Percentiles rank a stretch among this genome's conserved stretches.
Conservation (phyloP, 148 eudicot species). For the Rhododendron ferrugineum region DNA sequence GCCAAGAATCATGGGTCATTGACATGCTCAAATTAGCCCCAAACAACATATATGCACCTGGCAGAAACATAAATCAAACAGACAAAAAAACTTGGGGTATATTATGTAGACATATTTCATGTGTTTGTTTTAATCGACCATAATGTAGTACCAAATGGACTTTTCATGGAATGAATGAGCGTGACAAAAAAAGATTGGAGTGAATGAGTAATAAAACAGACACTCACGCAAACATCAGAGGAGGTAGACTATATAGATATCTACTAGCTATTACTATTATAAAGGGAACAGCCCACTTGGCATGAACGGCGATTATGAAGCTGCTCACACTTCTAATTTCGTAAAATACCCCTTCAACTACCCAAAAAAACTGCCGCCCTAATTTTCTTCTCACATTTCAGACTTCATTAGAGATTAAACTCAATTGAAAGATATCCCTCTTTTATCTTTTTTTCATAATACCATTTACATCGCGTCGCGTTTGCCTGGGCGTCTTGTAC, state of each 20-base stretch:
- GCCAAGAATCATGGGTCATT: not conserved
- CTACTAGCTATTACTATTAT: not conserved
- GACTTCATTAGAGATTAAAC: not conserved
- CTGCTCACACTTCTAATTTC: not conserved
- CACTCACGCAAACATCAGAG: not conserved
- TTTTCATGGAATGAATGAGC: not conserved
- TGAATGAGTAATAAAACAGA: not conserved
- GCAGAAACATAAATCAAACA: not conserved
- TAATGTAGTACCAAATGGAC: not conserved
- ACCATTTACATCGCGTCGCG: not conserved
- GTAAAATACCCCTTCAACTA: not conserved
- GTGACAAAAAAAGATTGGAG: not conserved
- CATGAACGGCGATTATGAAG: not conserved
- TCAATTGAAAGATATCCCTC: not conserved
- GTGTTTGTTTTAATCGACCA: not conserved
- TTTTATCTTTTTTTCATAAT: too few species aligned
- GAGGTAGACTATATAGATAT: not conserved
- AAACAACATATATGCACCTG: not conserved
- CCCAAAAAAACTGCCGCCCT: not conserved
- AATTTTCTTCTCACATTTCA: not conserved
- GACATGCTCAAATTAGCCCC: not conserved
- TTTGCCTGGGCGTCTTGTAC: not conserved
- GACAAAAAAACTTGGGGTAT: not conserved
- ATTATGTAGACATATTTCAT: not conserved
- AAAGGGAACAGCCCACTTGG: too few species aligned